Evolutionary conservation across 1,139 yeast genomes (phyloP).

Genomic region (Scheffersomyces stambukii): DNA sequence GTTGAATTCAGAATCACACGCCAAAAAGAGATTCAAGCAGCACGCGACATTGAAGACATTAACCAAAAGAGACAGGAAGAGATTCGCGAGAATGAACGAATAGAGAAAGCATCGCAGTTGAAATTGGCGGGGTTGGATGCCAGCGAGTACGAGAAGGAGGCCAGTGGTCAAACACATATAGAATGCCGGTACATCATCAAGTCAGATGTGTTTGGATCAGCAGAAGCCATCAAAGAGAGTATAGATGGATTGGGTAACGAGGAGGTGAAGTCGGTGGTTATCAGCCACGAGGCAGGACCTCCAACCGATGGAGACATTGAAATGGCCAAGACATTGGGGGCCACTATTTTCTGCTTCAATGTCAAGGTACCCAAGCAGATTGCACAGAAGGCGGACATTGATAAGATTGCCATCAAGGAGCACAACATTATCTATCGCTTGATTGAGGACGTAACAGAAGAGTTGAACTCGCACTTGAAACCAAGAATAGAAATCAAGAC

Average conservation of each 20-base stretch:
- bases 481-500: constrained; percentile 70
- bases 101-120: constrained; percentile 51
- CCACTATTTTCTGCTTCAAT: constrained; percentile 77
- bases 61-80: constrained; percentile 54
- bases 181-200: constrained; percentile 66
- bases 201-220: constrained; percentile 81
- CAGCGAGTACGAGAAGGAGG: constrained; percentile 22
- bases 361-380: constrained; percentile 65
- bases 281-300: constrained; percentile 76
- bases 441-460: constrained; percentile 76
- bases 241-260: constrained; percentile 80
- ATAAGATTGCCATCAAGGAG: constrained; percentile 56
- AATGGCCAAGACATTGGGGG: constrained; percentile 72
- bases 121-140: constrained; percentile 54
- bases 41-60: constrained; percentile 63
- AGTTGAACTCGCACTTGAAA: constrained; percentile 55
- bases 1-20: constrained; percentile 59
- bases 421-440: constrained; percentile 84
- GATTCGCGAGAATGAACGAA: constrained; percentile 43
- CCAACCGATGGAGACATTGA: constrained; percentile 83
- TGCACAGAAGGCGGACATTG: constrained; percentile 52
- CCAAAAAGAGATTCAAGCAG: constrained; percentile 55
- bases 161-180: constrained; percentile 17
- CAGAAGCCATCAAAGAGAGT: constrained; percentile 66
- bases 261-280: constrained; percentile 66